Conservation (phyloP, 768 basidiomycete species). For the Aureoboletus auriporus region DNA sequence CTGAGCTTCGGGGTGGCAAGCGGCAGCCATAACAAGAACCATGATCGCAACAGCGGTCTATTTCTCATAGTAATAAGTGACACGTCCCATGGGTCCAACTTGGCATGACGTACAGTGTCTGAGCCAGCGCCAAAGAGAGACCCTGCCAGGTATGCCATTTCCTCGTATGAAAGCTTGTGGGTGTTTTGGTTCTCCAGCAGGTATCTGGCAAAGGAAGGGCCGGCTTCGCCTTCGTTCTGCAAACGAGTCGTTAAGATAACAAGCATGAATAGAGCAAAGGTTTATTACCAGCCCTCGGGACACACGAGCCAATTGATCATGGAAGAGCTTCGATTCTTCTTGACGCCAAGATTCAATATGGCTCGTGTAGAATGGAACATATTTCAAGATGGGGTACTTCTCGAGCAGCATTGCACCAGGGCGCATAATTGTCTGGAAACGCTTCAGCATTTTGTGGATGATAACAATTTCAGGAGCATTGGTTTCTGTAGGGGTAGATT, state of each 20-base stretch:
- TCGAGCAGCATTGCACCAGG: conserved; percentile 36
- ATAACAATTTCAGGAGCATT: conserved; percentile 30
- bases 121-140: conserved; percentile 65
- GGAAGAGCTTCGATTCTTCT: conserved; percentile 55
- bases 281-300: conserved; percentile 38
- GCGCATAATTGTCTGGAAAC: conserved; percentile 34
- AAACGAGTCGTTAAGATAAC: neutral
- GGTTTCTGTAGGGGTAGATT: conserved; percentile 27
- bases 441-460: conserved; percentile 32
- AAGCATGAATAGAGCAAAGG: neutral
- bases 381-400: conserved; percentile 34
- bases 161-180: conserved; percentile 51
- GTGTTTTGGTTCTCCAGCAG: conserved; percentile 53
- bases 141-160: conserved; percentile 61
- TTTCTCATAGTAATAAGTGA: neutral
- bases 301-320: conserved; percentile 46
- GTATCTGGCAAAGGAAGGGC: conserved; percentile 52
- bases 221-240: conserved; percentile 21
- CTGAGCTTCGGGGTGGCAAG: conserved; percentile 51
- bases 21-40: conserved; percentile 54
- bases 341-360: conserved; percentile 52
- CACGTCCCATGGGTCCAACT: neutral
- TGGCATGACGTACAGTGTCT: conserved; percentile 43
- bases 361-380: conserved; percentile 59
- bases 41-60: conserved; percentile 56